These are phyloP conservation scores for Nicotiana tabacum DNA, from an alignment of 257 asterid genomes.

Conservation along the genomic window DNA sequence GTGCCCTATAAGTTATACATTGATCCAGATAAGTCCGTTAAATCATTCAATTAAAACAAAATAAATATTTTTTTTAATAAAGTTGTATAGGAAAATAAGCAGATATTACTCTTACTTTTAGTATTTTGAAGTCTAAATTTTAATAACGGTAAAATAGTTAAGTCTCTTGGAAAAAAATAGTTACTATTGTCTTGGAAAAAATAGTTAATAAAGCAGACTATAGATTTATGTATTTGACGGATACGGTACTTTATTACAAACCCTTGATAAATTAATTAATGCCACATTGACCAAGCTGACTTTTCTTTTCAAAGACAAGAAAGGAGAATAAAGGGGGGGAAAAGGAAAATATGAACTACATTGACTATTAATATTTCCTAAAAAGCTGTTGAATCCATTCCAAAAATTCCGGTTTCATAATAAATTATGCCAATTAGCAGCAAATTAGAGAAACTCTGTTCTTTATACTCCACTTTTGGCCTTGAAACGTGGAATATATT, in stretches of 20 bases:
- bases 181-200: too few species aligned
- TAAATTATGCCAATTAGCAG: not conserved
- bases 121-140: not conserved
- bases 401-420: not conserved
- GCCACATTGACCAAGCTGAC: not conserved
- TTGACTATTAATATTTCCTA: not conserved
- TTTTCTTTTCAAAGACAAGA: not conserved
- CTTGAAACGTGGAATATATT: conserved; percentile 17
- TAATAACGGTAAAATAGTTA: not conserved
- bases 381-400: not conserved
- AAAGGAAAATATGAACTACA: not conserved
- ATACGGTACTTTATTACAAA: not conserved
- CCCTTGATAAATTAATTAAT: not conserved
- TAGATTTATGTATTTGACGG: not conserved
- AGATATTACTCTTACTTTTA: not conserved
- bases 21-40: not conserved
- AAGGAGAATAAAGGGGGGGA: not conserved
- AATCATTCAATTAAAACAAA: not conserved
- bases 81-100: not conserved
- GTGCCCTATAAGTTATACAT: too few species aligned
- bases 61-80: not conserved
- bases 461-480: not conserved
- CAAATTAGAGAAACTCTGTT: not conserved
- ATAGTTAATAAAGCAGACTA: not conserved
- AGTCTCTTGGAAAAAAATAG: too few species aligned